Evolutionary conservation across 441 rosid species (phyloP).

Genomic region (Erysimum cheiri): DNA sequence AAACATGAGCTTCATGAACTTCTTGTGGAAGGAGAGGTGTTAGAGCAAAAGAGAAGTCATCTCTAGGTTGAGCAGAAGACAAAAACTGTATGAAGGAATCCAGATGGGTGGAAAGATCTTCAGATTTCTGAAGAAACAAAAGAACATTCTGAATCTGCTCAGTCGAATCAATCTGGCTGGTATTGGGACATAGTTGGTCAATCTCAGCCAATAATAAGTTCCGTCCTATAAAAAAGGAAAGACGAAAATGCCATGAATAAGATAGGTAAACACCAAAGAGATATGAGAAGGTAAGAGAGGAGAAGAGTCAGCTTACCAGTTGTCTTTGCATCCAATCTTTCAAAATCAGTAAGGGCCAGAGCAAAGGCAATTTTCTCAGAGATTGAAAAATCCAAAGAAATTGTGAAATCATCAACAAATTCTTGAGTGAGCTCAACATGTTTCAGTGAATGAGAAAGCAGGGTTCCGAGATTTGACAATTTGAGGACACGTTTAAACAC

Average conservation of each 20-base stretch:
- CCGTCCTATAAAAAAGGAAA: constrained; percentile 57
- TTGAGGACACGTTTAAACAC: constrained; percentile 65
- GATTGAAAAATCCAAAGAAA: constrained; percentile 57
- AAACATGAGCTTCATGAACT: constrained; percentile 56
- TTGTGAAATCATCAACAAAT: constrained; percentile 59
- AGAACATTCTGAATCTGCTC: constrained; percentile 80
- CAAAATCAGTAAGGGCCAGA: constrained; percentile 77
- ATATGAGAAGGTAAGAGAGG: not conserved
- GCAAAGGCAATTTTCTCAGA: constrained; percentile 75
- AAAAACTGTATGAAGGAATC: constrained; percentile 75
- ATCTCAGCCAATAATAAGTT: constrained; percentile 72
- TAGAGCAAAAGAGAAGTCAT: constrained; percentile 60
- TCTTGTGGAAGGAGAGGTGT: constrained; percentile 73
- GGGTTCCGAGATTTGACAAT: constrained; percentile 66
- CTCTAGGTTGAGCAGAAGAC: constrained; percentile 67
- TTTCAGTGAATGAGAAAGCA: constrained; percentile 67
- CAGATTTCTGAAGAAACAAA: constrained; percentile 81
- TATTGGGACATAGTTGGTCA: constrained; percentile 65
- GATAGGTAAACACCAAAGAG: not conserved
- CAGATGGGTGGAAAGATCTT: constrained; percentile 71
- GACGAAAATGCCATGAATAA: not conserved
- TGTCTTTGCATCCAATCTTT: constrained; percentile 55
- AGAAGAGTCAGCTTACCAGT: constrained; percentile 50
- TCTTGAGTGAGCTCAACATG: constrained; percentile 57
- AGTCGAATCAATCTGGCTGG: constrained; percentile 56